Percentiles rank a stretch among this genome's conserved stretches.
Evolutionary conservation across 257 asterid genomes (phyloP).

Genomic region (Capsicum baccatum): DNA sequence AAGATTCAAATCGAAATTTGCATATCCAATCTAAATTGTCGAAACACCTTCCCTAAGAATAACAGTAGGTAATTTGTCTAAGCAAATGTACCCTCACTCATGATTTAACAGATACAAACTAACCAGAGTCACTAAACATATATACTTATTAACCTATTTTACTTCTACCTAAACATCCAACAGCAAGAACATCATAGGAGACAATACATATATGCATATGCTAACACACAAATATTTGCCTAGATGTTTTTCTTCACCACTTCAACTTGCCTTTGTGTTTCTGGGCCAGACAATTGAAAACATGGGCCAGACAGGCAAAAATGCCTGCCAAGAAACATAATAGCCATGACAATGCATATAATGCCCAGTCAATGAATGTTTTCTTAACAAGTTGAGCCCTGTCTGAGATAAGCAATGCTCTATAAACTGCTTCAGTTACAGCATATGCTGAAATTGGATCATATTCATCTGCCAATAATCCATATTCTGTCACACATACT

Average conservation of each 20-base stretch:
- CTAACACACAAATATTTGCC: background rate
- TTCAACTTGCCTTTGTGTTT: conserved; percentile 30
- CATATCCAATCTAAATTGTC: background rate
- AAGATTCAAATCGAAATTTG: background rate
- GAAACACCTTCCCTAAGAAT: background rate
- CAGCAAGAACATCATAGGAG: background rate
- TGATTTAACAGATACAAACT: background rate
- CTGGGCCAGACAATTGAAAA: conserved; percentile 31
- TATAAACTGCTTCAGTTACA: conserved; percentile 39
- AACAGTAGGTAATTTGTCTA: background rate
- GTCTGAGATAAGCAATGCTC: conserved; percentile 41
- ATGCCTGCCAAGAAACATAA: conserved; percentile 30
- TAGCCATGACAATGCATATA: conserved; percentile 28
- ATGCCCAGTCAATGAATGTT: conserved; percentile 31
- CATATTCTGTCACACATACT: conserved; percentile 41
- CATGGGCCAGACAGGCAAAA: conserved; percentile 33
- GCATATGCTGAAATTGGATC: conserved; percentile 42
- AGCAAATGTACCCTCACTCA: background rate
- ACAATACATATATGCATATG: background rate
- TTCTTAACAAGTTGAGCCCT: conserved; percentile 36
- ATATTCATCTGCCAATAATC: conserved; percentile 37
- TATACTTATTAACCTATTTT: background rate
- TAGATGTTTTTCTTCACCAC: conserved; percentile 25
- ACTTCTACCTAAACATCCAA: background rate
- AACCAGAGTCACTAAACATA: background rate